Conservation (phyloP, 2,329 filamentous ascomycete genomes). For the Hypoxylon sp. region DNA sequence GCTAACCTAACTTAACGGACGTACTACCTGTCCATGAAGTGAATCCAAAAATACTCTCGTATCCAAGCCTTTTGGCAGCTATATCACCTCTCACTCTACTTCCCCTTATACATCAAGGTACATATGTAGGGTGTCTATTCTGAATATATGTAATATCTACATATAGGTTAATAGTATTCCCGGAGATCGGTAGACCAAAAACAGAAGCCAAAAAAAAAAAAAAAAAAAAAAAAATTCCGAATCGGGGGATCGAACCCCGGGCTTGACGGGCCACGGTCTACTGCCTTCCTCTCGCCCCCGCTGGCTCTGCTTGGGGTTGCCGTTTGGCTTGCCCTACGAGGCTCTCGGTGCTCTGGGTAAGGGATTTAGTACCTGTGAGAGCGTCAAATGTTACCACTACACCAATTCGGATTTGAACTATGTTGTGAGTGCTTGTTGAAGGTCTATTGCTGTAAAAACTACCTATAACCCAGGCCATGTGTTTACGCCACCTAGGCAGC, state of each 20-base stretch:
- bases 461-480: too few species aligned
- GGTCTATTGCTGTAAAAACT: too few species aligned
- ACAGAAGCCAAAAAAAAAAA: not conserved
- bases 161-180: too few species aligned
- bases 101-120: too few species aligned
- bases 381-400: constrained; percentile 3
- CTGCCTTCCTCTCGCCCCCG: not conserved
- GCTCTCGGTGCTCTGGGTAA: not conserved
- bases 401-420: constrained; percentile 2
- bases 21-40: too few species aligned
- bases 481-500: not conserved
- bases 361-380: not conserved
- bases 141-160: too few species aligned
- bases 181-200: too few species aligned
- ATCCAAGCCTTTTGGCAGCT: too few species aligned
- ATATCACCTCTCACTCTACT: too few species aligned
- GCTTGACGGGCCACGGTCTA: constrained; percentile 43
- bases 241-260: constrained; percentile 54
- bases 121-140: too few species aligned
- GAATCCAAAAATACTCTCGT: too few species aligned
- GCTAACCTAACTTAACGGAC: not conserved
- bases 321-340: not conserved
- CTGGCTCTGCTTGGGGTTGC: not conserved
- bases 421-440: not conserved
- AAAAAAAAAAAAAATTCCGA: constrained; percentile 44